Evolutionary conservation across 2,329 filamentous ascomycete species (phyloP).

Genomic region (Pestalotiopsis sp.): DNA sequence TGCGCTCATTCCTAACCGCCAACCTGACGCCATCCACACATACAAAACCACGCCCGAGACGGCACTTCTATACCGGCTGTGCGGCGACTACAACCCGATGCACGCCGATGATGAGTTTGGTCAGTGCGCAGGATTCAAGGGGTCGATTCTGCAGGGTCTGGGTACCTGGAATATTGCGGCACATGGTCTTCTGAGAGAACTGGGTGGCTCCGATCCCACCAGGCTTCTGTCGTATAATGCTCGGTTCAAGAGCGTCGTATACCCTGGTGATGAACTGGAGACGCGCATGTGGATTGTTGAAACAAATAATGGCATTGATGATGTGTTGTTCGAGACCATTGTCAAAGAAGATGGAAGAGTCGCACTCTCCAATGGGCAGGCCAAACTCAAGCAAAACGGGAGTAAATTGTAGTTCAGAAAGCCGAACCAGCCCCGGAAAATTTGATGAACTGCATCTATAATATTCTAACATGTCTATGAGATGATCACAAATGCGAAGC

Average conservation of each 20-base stretch:
- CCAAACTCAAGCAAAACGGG: conserved; percentile 26
- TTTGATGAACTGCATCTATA: neutral
- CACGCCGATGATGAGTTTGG: conserved; percentile 6
- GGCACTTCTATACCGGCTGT: conserved; percentile 43
- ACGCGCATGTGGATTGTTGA: conserved; percentile 42
- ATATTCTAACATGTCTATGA: neutral
- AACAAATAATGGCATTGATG: conserved; percentile 29
- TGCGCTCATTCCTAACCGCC: conserved; percentile 28
- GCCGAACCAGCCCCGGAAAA: neutral
- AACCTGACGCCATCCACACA: conserved; percentile 37
- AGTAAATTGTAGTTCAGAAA: conserved; percentile 23
- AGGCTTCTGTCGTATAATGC: conserved; percentile 43
- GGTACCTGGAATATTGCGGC: conserved; percentile 49
- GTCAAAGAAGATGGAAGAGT: conserved; percentile 28
- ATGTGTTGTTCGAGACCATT: conserved; percentile 40
- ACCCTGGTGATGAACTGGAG: conserved; percentile 44
- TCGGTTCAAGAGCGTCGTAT: conserved; percentile 44
- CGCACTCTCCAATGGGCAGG: conserved; percentile 37
- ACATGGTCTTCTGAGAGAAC: conserved; percentile 38
- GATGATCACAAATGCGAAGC: conserved; percentile 24
- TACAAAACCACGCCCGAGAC: conserved; percentile 38
- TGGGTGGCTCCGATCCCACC: conserved; percentile 39
- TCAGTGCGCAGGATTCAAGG: conserved; percentile 40
- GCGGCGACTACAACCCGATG: conserved; percentile 48
- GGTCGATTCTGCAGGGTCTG: conserved; percentile 45